Evolutionary conservation across 257 asterid species (phyloP).

Genomic region (Solanum dulcamara): DNA sequence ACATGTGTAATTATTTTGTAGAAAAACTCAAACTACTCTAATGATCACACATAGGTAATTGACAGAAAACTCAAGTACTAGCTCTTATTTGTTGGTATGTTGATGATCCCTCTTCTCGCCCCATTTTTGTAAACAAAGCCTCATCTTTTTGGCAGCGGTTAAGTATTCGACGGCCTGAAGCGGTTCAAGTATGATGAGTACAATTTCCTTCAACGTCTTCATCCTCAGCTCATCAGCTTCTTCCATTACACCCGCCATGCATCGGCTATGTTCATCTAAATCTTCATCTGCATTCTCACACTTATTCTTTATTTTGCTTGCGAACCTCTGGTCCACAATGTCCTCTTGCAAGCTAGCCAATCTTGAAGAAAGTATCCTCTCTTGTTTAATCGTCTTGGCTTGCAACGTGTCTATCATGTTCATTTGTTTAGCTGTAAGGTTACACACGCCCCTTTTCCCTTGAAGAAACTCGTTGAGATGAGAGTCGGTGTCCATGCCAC

Average conservation of each 20-base stretch:
- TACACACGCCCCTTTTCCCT: conserved; percentile 19
- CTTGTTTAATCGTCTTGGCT: conserved; percentile 16
- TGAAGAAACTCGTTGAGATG: conserved; percentile 18
- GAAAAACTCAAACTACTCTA: too few relatives aligned
- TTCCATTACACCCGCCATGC: conserved; percentile 20
- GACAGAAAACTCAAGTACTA: neutral
- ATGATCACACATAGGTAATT: too few relatives aligned
- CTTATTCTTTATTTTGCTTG: neutral
- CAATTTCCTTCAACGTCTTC: conserved; percentile 18
- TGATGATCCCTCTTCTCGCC: conserved; percentile 25
- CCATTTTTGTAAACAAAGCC: conserved; percentile 36
- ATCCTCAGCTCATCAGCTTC: conserved; percentile 42
- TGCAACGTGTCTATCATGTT: conserved; percentile 25
- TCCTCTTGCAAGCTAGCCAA: conserved; percentile 38
- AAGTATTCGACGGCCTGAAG: conserved; percentile 43
- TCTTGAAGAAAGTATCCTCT: conserved; percentile 16
- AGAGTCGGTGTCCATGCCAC: conserved; percentile 25
- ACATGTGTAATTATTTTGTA: too few relatives aligned
- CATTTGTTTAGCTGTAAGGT: conserved; percentile 19
- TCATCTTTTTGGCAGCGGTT: conserved; percentile 32
- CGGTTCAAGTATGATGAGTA: conserved; percentile 30
- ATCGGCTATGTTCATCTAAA: conserved; percentile 19
- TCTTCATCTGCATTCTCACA: conserved; percentile 8
- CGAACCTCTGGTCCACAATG: conserved; percentile 21
- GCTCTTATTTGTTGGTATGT: neutral